Base-by-base conservation (phyloP, 2,329 filamentous ascomycete genomes). In the Microdochium nivale region DNA sequence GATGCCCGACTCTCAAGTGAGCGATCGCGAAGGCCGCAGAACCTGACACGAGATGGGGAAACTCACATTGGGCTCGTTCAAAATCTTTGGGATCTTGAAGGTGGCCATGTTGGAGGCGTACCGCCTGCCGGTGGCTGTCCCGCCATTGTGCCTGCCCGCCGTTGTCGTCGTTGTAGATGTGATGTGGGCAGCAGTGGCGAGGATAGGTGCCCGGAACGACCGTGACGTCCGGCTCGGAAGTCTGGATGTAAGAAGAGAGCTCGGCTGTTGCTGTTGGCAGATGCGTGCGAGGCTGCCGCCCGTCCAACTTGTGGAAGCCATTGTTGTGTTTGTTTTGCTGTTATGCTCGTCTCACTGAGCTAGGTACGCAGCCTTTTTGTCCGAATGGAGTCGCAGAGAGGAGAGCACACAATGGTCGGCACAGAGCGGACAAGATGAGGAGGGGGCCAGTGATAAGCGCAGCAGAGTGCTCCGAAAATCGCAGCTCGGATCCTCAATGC, bases 61-160 rank as follows among this genome's bases (percentile, higher is more conserved):
- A 77, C 88, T 69, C 71, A 96, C 91, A 68, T 96, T 99, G n/a
- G 90, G 90, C 74, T 99, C 94, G 67, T 99, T 99, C 66, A 81
- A 76, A 61, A 96, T 82, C 56, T 84, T 84, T 49, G 94, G 94
- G 49, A 91, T 81, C 75, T 89, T 92, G 80, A 96, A 97, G 55
- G 83, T 79, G 49, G 90, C 91, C 57, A 95, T 76, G 8, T 83
- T 86, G 46, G 46, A 47, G 23, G 13, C 40, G 16, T 16, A 7
- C 40, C 40, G 40, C 40, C 19, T 44, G 40, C 40, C 19, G 21
- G 13, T 19, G 21, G 23, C 40, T 8, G 40, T 19, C 7, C 3
- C 13, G 40, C 40, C 40, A 44, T 44, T 44, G 7, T 44, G 40
- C 19, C 40, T 44, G 25, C 52, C 56, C 8, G n/a, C n/a, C n/a